Evolutionary conservation across 495 filamentous ascomycete species (phyloP).

Genomic region (Thermothielavioides terrestris): DNA sequence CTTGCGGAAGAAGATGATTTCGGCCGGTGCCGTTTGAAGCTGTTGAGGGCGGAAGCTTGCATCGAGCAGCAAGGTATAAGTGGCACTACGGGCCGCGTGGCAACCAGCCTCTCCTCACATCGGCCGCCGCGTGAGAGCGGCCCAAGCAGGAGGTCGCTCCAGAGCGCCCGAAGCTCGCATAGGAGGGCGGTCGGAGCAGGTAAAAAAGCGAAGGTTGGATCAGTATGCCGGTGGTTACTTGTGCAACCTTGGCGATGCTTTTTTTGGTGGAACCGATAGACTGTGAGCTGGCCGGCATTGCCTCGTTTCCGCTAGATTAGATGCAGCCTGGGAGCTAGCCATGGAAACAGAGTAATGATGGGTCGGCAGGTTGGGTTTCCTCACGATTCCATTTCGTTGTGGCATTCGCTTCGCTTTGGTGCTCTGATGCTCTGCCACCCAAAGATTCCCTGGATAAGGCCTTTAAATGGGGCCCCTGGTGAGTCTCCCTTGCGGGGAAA

Average conservation of each 20-base stretch:
- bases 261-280: constrained; percentile 8
- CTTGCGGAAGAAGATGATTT: constrained; percentile 93
- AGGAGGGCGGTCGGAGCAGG: neutral
- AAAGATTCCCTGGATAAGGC: too few relatives aligned
- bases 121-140: neutral
- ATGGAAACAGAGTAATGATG: constrained; percentile 8
- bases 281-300: constrained; percentile 1
- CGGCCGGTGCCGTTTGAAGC: constrained; percentile 51
- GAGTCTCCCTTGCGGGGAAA: too few relatives aligned
- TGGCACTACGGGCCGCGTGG: neutral
- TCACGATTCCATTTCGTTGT: too few relatives aligned
- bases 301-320: constrained; percentile 6
- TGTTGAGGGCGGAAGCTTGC: neutral
- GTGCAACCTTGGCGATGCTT: neutral
- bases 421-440: too few relatives aligned
- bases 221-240: neutral
- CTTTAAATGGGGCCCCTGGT: too few relatives aligned
- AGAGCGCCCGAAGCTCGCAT: neutral
- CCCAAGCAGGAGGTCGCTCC: neutral
- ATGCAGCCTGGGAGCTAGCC: neutral
- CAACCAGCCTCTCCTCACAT: neutral
- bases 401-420: too few relatives aligned
- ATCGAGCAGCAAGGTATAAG: neutral
- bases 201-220: constrained; percentile 7
- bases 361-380: too few relatives aligned